phyloP scores from a whole-genome alignment of 225 moss, liverwort and hornwort species.

The Polytrichum formosum region DNA sequence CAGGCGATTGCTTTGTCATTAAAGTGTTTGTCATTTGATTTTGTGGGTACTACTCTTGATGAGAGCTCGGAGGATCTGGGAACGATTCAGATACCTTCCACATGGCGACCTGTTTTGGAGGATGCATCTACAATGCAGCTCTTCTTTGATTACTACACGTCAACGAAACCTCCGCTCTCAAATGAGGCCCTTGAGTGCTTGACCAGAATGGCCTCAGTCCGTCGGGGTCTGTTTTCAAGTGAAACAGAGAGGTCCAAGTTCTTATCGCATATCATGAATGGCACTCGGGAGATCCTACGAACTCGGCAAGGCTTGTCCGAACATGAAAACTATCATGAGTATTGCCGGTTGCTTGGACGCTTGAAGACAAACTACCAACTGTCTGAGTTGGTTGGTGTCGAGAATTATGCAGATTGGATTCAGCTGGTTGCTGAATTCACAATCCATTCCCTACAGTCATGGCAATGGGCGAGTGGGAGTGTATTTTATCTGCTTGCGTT shows the following conservation, averaged over 20 bases:
- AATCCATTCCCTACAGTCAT: constrained; percentile 15
- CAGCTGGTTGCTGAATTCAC: constrained; percentile 20
- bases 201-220: constrained; percentile 17
- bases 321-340: constrained; percentile 24
- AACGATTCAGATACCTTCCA: constrained; percentile 21
- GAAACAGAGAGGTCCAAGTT: constrained; percentile 18
- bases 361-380: constrained; percentile 24
- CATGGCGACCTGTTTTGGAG: constrained; percentile 18
- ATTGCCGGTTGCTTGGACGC: constrained; percentile 18
- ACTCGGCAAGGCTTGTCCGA: constrained; percentile 12
- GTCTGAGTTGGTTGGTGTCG: constrained; percentile 15
- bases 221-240: constrained; percentile 17
- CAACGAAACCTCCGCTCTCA: constrained; percentile 14
- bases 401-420: constrained; percentile 18
- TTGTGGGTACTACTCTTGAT: constrained; percentile 22
- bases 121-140: constrained; percentile 18
- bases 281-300: constrained; percentile 16
- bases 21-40: constrained; percentile 22
- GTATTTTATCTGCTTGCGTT: constrained; percentile 18
- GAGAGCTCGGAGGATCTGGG: constrained; percentile 21
- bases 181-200: constrained; percentile 19
- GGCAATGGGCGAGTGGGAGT: constrained; percentile 24
- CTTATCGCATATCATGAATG: constrained; percentile 12
- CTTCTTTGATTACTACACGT: constrained; percentile 20
- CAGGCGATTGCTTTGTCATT: constrained; percentile 14